A percentile compares a stretch with the other conserved stretches of the same genome.
These are phyloP conservation scores for Amylocarpus encephaloides DNA, from an alignment of 2,329 filamentous ascomycete species.

Conservation along the genomic window DNA sequence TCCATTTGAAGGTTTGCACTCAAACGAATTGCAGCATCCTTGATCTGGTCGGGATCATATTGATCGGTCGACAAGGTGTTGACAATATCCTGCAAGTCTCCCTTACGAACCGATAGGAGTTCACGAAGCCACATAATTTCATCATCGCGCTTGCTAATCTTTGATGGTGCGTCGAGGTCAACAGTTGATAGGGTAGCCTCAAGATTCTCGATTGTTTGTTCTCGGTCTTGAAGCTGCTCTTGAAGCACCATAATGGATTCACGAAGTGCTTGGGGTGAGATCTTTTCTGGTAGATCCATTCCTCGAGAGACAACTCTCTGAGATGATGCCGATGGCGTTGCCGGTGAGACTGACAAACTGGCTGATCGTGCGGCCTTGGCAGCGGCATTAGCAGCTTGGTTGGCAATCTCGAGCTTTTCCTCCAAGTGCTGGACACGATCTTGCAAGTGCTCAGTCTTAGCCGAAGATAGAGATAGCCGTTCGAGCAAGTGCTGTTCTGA, in stretches of 20 bases:
- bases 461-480: slow-evolving; percentile 72
- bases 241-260: slow-evolving; percentile 96
- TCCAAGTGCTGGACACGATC: slow-evolving; percentile 80
- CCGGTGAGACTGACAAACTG: slow-evolving; percentile 6
- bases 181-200: slow-evolving; percentile 62
- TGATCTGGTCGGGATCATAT: slow-evolving; percentile 73
- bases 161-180: slow-evolving; percentile 71
- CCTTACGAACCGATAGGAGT: slow-evolving; percentile 80
- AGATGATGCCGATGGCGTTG: background rate
- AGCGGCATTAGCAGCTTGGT: slow-evolving; percentile 62
- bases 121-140: slow-evolving; percentile 95
- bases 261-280: slow-evolving; percentile 87
- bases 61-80: slow-evolving; percentile 65
- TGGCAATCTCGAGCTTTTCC: slow-evolving; percentile 85
- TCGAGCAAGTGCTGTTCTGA: slow-evolving; percentile 75
- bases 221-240: slow-evolving; percentile 91
- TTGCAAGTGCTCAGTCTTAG: slow-evolving; percentile 78
- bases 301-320: slow-evolving; percentile 35
- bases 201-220: slow-evolving; percentile 81
- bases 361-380: slow-evolving; percentile 30
- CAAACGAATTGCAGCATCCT: slow-evolving; percentile 86
- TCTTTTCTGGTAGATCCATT: slow-evolving; percentile 66
- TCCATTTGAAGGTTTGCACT: slow-evolving; percentile 97
- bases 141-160: slow-evolving; percentile 85
- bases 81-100: slow-evolving; percentile 91